A percentile compares a stretch with the other conserved stretches of the same genome.
These are phyloP conservation scores for Leucosporidium yakuticum DNA, from an alignment of 768 basidiomycete genomes.

Conservation along the genomic window DNA sequence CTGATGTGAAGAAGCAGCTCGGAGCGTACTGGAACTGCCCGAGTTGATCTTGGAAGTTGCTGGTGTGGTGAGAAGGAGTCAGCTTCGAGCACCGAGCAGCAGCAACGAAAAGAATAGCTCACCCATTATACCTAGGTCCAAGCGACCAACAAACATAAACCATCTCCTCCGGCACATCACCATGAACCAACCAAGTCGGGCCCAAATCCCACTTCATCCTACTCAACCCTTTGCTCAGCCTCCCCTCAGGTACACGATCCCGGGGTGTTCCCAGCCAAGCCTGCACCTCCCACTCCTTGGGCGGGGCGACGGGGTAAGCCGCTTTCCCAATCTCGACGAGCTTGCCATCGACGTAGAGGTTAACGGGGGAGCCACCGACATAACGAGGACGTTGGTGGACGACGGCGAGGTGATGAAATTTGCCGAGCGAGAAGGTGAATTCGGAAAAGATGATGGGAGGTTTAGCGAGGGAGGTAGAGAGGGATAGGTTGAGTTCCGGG, in stretches of 20 bases:
- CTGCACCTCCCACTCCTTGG: conserved; percentile 4
- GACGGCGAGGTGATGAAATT: conserved; percentile 13
- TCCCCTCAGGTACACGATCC: background rate
- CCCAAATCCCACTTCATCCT: conserved; percentile 9
- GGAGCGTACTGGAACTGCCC: conserved; percentile 1
- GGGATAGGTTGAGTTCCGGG: background rate
- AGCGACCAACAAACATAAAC: conserved; percentile 2
- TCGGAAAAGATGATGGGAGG: conserved; percentile 6
- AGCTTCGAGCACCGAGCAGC: too few species aligned
- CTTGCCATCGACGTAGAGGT: conserved; percentile 13
- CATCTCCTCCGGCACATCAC: conserved; percentile 14
- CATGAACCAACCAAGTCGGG: conserved; percentile 13
- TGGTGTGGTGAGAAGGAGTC: background rate
- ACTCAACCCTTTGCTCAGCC: background rate
- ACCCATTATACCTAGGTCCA: background rate
- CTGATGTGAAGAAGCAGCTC: background rate
- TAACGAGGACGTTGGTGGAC: conserved; percentile 15
- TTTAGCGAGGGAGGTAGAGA: conserved; percentile 3
- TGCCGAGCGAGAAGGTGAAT: background rate
- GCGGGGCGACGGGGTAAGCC: conserved; percentile 7
- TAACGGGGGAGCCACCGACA: background rate
- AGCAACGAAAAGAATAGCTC: too few species aligned
- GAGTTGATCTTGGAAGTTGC: conserved; percentile 9
- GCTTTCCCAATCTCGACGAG: conserved; percentile 3
- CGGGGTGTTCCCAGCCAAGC: conserved; percentile 10